Evolutionary conservation across 305 asterid species (phyloP).

Genomic region (Rubia balearica): DNA sequence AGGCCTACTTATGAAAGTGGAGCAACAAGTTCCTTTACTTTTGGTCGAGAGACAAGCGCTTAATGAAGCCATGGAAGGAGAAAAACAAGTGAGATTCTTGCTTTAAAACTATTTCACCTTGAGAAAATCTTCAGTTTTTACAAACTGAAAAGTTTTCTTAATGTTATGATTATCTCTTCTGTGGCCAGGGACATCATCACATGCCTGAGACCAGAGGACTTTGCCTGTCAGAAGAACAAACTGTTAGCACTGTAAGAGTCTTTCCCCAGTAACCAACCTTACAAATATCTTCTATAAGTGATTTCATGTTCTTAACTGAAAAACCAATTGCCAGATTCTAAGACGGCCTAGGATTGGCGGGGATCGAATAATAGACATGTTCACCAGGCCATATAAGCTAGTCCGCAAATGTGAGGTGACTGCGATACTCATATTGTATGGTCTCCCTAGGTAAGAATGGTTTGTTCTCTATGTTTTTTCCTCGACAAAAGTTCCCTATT

Average conservation of each 20-base stretch:
- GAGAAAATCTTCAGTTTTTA: constrained; percentile 1
- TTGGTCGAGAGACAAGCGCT: constrained; percentile 97
- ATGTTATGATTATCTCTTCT: constrained; percentile 4
- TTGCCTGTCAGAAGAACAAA: constrained; percentile 96
- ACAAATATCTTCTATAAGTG: neutral
- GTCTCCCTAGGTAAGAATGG: constrained; percentile 80
- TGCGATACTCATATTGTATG: constrained; percentile 87
- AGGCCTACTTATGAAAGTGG: constrained; percentile 91
- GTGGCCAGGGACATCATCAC: constrained; percentile 87
- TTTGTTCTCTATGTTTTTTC: constrained; percentile 5
- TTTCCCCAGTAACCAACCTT: constrained; percentile 8
- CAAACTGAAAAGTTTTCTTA: neutral
- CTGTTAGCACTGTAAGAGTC: constrained; percentile 76
- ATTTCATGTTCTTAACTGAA: constrained; percentile 12
- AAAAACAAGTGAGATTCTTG: constrained; percentile 50
- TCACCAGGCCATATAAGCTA: constrained; percentile 83
- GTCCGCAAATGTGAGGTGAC: constrained; percentile 93
- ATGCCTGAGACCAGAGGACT: constrained; percentile 98
- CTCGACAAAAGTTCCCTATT: neutral
- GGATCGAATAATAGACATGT: constrained; percentile 70
- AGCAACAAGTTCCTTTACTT: constrained; percentile 93
- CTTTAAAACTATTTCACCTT: neutral
- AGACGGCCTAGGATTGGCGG: constrained; percentile 88
- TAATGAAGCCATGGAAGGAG: constrained; percentile 99
- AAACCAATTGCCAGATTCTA: constrained; percentile 46